A percentile compares a stretch with the other conserved stretches of the same genome.
Evolutionary conservation across 768 basidiomycete species (phyloP).

Genomic region (Boletus patriciae): DNA sequence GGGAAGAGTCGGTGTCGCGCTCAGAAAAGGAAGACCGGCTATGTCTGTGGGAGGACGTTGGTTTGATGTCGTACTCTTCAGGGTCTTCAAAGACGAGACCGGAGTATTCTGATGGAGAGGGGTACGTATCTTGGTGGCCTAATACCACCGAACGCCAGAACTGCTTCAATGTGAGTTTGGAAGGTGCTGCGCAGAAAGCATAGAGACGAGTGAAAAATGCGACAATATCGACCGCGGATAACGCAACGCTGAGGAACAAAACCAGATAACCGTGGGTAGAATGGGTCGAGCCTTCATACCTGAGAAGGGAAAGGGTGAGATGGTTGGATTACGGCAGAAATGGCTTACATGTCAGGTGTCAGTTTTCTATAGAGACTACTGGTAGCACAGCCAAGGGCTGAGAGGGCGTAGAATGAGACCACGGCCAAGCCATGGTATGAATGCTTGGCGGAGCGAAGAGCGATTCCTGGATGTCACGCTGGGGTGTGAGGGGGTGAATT

Average conservation of each 20-base stretch:
- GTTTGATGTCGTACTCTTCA: constrained; percentile 52
- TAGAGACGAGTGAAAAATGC: constrained; percentile 51
- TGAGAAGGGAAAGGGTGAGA: constrained; percentile 31
- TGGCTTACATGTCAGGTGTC: constrained; percentile 77
- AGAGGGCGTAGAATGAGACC: constrained; percentile 61
- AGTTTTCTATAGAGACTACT: constrained; percentile 73
- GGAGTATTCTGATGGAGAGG: constrained; percentile 48
- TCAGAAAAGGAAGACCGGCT: constrained; percentile 50
- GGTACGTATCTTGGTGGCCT: constrained; percentile 40
- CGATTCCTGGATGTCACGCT: constrained; percentile 55
- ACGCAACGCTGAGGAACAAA: constrained; percentile 43
- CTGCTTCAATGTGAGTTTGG: constrained; percentile 44
- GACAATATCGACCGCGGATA: constrained; percentile 57
- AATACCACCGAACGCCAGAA: constrained; percentile 63
- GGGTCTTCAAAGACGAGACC: constrained; percentile 55
- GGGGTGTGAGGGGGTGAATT: neutral
- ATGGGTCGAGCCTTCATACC: constrained; percentile 71
- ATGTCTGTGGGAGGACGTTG: constrained; percentile 32
- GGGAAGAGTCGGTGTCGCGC: constrained; percentile 43
- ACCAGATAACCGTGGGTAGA: constrained; percentile 60
- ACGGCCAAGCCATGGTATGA: constrained; percentile 58
- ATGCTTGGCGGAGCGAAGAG: constrained; percentile 75
- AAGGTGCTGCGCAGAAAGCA: constrained; percentile 44
- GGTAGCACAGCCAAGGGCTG: constrained; percentile 62
- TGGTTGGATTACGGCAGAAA: constrained; percentile 17